Evolutionary conservation across 108 stramenopile genomes (phyloP).

Genomic region (Pseudonitzschia pungens): DNA sequence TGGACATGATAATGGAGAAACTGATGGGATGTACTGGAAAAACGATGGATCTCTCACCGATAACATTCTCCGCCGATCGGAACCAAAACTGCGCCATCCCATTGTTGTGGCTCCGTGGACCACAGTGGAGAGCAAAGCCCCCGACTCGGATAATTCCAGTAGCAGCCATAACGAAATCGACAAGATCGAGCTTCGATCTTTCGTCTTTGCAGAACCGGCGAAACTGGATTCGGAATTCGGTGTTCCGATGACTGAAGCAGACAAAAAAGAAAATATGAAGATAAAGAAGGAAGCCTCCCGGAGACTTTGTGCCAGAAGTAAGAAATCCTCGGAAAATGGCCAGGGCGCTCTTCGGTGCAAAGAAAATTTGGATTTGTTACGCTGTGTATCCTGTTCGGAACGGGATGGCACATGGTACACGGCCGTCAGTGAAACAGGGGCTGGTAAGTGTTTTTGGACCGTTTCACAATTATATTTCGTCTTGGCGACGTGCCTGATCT

Average conservation of each 20-base stretch:
- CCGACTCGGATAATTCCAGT: not conserved
- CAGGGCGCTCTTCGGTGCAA: conserved; percentile 13
- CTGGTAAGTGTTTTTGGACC: not conserved
- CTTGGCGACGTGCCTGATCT: not conserved
- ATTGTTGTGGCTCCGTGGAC: conserved; percentile 32
- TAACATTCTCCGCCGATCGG: not conserved
- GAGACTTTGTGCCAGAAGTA: conserved; percentile 11
- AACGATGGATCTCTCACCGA: not conserved
- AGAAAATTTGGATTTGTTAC: conserved; percentile 19
- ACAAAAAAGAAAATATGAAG: conserved; percentile 2
- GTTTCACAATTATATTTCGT: not conserved
- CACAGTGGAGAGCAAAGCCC: not conserved
- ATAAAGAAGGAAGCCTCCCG: conserved; percentile 1
- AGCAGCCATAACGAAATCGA: not conserved
- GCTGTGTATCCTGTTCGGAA: conserved; percentile 23
- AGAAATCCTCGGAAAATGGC: conserved; percentile 4
- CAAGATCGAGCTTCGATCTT: conserved; percentile 15
- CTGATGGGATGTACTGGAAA: not conserved
- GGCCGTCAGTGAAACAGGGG: conserved; percentile 12
- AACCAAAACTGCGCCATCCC: not conserved
- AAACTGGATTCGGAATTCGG: conserved; percentile 18
- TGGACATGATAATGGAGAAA: not conserved
- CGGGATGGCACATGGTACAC: conserved; percentile 28
- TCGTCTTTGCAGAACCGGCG: conserved; percentile 20
- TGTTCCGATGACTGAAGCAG: conserved; percentile 4